A percentile compares a stretch with the other conserved stretches of the same genome.
These are phyloP conservation scores for Debaryomycetaceae sp. DNA, from an alignment of 1,139 yeast genomes.

Conservation along the genomic window DNA sequence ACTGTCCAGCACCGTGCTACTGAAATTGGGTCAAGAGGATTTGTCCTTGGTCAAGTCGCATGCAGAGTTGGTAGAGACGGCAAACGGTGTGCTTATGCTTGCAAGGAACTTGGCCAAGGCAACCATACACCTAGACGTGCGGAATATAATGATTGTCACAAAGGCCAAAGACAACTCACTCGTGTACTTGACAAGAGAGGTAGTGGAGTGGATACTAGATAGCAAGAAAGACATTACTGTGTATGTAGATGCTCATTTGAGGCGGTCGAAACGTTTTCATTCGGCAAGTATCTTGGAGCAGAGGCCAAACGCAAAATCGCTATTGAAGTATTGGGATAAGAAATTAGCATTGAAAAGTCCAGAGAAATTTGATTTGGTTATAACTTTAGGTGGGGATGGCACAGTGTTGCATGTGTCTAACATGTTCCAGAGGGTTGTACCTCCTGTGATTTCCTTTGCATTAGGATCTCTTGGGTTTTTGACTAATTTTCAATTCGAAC, in stretches of 20 bases:
- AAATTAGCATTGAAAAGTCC: constrained; percentile 53
- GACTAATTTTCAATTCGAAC: constrained; percentile 73
- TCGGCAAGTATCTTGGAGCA: constrained; percentile 37
- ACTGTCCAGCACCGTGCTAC: constrained; percentile 28
- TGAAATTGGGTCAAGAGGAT: constrained; percentile 34
- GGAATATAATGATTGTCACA: constrained; percentile 74
- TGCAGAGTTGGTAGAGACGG: constrained; percentile 76
- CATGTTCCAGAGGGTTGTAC: constrained; percentile 74
- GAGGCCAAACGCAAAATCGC: constrained; percentile 37
- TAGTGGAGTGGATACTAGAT: constrained; percentile 70
- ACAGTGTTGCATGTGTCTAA: constrained; percentile 80
- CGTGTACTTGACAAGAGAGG: constrained; percentile 68
- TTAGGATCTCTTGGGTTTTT: constrained; percentile 80
- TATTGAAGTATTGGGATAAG: constrained; percentile 67
- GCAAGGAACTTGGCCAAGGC: constrained; percentile 75
- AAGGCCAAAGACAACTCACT: constrained; percentile 81
- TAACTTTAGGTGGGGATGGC: constrained; percentile 89
- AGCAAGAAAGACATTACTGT: constrained; percentile 49
- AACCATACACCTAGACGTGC: constrained; percentile 65
- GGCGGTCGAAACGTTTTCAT: constrained; percentile 60
- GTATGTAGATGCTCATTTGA: constrained; percentile 67
- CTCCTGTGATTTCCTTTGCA: constrained; percentile 82
- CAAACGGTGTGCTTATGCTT: constrained; percentile 78
- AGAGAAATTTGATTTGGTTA: constrained; percentile 67
- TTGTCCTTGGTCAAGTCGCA: constrained; percentile 57